Conservation (phyloP, 202 grass and related monocot genomes). For the Setaria italica region DNA sequence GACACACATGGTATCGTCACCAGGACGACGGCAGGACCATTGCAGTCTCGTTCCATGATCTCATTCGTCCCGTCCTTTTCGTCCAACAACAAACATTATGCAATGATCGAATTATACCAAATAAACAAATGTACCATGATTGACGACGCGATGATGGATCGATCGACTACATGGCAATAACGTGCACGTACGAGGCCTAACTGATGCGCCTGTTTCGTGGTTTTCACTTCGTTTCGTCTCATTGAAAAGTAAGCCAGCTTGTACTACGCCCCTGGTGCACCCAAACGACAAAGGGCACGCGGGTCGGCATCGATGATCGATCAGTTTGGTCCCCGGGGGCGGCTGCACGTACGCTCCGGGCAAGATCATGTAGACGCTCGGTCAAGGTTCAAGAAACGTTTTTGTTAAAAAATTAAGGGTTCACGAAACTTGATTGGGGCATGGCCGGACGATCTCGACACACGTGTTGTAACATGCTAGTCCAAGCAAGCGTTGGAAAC, state of each 20-base stretch:
- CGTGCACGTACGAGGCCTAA: too few relatives aligned
- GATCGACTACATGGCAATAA: too few relatives aligned
- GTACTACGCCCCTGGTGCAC: background rate
- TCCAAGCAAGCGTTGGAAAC: too few relatives aligned
- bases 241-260: background rate
- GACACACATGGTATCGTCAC: background rate
- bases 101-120: background rate
- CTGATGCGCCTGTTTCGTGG: background rate
- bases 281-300: background rate
- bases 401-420: too few relatives aligned
- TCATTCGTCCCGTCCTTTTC: background rate
- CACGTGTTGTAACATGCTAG: too few relatives aligned
- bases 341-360: background rate
- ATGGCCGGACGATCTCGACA: too few relatives aligned
- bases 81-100: background rate
- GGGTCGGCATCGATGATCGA: background rate
- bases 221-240: background rate
- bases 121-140: background rate
- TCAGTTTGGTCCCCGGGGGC: background rate
- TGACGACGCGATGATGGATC: too few relatives aligned
- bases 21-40: too few relatives aligned
- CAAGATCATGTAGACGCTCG: too few relatives aligned
- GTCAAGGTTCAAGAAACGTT: too few relatives aligned
- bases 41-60: background rate
- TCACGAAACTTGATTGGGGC: too few relatives aligned